phyloP scores from a whole-genome alignment of 208 protist genomes.

The Acanthamoeba royreba region DNA sequence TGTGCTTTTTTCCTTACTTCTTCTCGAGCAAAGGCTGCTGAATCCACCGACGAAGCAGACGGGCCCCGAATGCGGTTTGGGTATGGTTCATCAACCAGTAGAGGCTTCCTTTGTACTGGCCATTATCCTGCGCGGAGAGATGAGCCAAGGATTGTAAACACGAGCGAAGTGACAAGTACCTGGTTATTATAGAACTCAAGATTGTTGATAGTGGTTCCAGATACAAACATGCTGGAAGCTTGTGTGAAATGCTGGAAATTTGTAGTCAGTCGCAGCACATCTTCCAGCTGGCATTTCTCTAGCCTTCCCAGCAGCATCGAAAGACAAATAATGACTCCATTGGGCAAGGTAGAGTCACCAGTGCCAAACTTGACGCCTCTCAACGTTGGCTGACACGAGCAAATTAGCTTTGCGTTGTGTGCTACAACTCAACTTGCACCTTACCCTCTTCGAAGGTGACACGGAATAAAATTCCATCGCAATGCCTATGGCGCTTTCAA shows the following conservation, averaged over 20 bases:
- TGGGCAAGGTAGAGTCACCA: neutral
- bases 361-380: neutral
- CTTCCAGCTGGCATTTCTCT: conserved; percentile 26
- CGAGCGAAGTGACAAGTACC: neutral
- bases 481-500: neutral
- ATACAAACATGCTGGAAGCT: conserved; percentile 2
- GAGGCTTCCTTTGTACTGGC: conserved; percentile 14
- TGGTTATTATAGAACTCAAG: conserved; percentile 54
- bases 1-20: neutral
- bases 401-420: neutral
- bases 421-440: neutral
- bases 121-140: neutral
- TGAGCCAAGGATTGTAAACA: neutral
- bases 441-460: neutral
- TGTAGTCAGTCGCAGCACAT: conserved; percentile 33
- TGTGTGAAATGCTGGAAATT: conserved; percentile 3
- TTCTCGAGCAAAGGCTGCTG: conserved; percentile 60
- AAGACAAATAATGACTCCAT: neutral
- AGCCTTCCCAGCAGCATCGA: neutral
- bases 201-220: neutral
- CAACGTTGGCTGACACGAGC: neutral
- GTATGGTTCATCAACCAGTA: conserved; percentile 67
- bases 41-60: conserved; percentile 66
- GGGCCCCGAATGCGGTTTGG: conserved; percentile 62
- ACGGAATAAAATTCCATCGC: neutral